These are phyloP conservation scores for Rhynchosporium graminicola DNA, from an alignment of 2,329 filamentous ascomycete species.

Conservation along the genomic window DNA sequence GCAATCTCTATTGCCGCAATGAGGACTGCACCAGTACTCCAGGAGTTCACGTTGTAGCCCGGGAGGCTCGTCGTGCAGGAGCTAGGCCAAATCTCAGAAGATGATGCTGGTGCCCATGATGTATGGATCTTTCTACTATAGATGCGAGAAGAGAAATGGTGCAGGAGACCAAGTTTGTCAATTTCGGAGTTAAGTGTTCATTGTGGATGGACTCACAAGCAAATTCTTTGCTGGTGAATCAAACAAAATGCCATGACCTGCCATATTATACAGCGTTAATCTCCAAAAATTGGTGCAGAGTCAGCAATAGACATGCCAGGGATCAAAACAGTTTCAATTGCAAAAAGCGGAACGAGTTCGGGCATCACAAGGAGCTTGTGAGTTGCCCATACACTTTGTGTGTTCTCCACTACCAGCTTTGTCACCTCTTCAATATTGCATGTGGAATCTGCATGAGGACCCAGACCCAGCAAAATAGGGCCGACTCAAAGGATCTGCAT, in stretches of 20 bases:
- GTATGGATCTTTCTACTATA: not conserved
- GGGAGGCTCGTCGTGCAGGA: not conserved
- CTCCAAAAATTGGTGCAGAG: not conserved
- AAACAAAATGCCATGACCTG: not conserved
- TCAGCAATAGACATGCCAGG: not conserved
- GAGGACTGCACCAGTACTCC: not conserved
- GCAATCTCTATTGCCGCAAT: not conserved
- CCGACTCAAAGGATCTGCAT: slow-evolving; percentile 9
- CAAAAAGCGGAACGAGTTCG: not conserved
- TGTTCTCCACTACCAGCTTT: not conserved
- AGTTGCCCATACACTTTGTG: not conserved
- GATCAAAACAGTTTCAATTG: not conserved
- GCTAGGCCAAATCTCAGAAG: not conserved
- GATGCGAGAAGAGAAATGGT: not conserved
- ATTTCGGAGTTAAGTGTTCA: not conserved
- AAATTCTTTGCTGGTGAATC: not conserved
- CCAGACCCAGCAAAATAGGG: slow-evolving; percentile 1
- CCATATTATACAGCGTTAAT: not conserved
- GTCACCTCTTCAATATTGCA: not conserved
- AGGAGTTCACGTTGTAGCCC: not conserved
- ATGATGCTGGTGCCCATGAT: not conserved
- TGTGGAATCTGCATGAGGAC: not conserved
- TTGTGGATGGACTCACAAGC: not conserved
- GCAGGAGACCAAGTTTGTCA: not conserved
- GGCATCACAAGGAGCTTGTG: not conserved